Conservation (phyloP, 306 rosid species). For the Begonia loranthoides region DNA sequence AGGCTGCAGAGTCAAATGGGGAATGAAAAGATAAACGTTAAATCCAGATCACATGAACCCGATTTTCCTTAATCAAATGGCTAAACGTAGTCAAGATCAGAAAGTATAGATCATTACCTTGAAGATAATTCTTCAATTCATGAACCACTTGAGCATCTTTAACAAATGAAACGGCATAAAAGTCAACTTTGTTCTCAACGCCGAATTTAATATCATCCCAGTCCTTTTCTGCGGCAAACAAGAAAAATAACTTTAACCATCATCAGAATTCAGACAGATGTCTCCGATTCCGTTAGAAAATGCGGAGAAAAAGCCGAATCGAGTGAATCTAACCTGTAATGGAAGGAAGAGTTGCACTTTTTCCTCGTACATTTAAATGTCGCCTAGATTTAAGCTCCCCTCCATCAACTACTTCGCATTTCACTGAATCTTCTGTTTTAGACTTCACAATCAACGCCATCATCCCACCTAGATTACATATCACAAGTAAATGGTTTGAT, state of each 20-base stretch:
- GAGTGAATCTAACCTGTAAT: slow-evolving; percentile 50
- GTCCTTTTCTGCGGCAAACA: slow-evolving; percentile 78
- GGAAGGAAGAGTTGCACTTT: slow-evolving; percentile 96
- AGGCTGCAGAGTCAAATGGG: slow-evolving; percentile 36
- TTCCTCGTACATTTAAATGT: slow-evolving; percentile 92
- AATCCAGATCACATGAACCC: slow-evolving; percentile 4
- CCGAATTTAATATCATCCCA: slow-evolving; percentile 99
- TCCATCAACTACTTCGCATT: slow-evolving; percentile 95
- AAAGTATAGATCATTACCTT: slow-evolving; percentile 28
- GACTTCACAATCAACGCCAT: slow-evolving; percentile 79
- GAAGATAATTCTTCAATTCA: slow-evolving; percentile 80
- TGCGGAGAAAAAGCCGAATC: no score
- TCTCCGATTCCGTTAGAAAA: no score
- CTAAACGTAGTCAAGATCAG: background rate
- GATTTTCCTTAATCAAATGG: slow-evolving; percentile 1
- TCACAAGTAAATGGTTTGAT: slow-evolving; percentile 11
- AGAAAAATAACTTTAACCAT: slow-evolving; percentile 1
- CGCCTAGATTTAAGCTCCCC: slow-evolving; percentile 95
- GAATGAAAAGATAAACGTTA: slow-evolving; percentile 3
- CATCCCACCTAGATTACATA: slow-evolving; percentile 71
- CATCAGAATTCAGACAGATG: background rate
- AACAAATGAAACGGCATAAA: slow-evolving; percentile 98
- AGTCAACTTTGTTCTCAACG: slow-evolving; percentile 91
- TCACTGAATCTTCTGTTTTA: slow-evolving; percentile 71
- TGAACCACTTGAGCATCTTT: slow-evolving; percentile 95